Base-by-base conservation (phyloP, 768 basidiomycete genomes). In the Russula lepida region DNA sequence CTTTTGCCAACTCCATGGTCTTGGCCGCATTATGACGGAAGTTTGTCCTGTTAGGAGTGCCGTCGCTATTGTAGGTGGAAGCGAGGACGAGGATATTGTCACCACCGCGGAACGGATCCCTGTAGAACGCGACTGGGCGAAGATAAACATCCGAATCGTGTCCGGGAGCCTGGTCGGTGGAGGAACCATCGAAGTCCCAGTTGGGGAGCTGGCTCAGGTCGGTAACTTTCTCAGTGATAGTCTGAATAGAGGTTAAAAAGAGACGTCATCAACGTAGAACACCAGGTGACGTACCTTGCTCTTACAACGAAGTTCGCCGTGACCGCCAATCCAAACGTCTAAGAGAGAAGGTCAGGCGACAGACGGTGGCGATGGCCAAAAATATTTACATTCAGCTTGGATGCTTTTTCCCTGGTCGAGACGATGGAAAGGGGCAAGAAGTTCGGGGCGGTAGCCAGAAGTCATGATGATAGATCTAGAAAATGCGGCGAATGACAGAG, bases 151-250 rank as follows among this genome's bases (percentile, higher is more conserved):
- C 97, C 8, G 97, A 99, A 78, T 99, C 89, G 71, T 81, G 69
- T 39, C 95, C 95, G 17, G 95, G 93, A 21, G 97, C 97, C 74
- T 99, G 97, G 76, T 92, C 92, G 72, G 95, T 97, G 44, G 92
- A 95, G 52, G 93, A 95, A 69, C 95, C 95, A 73, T 99, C 95
- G 71, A 99, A 99, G 80, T 98, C 95, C 95, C 95, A 99, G 73
- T 91, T 84, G 70, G 95, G 93, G 67, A 98, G 89, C 70, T 92
- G 84, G 69, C 84, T 84, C 68, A 99, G 86, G 73, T 91, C 87
- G 64, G 85, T 88, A 69, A 94, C 84, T 72, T 88, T 85, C 75
- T 90, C 86, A 75, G 80, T 75, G 71, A 95, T 84, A 65, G 95
- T 98, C 95, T 94, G 70, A 1, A 62, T 58, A 13, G 25, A 58